These are phyloP conservation scores for Peronospora tabacina DNA, from an alignment of 352 stramenopile genomes.

Conservation along the genomic window DNA sequence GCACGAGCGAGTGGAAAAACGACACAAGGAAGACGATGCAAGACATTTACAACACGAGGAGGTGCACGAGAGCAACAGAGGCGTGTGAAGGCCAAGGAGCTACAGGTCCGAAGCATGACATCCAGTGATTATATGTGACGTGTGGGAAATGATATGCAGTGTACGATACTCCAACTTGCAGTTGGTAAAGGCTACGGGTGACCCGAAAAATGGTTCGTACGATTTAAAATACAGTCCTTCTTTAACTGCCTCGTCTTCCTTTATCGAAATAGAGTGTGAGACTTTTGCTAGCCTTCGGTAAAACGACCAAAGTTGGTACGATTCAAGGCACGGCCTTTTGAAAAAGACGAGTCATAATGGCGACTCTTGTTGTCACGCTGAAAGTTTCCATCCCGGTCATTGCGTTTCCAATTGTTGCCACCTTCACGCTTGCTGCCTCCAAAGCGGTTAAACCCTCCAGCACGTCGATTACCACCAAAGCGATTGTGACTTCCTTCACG, in stretches of 20 bases:
- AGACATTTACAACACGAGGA: not conserved
- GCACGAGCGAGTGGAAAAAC: not conserved
- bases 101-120: conserved; percentile 7
- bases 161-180: conserved; percentile 4
- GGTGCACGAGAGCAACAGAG: conserved; percentile 1
- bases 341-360: conserved; percentile 49
- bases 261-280: not conserved
- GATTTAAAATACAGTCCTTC: conserved; percentile 35
- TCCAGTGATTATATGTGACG: conserved; percentile 3
- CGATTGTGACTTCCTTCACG: conserved; percentile 9
- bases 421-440: conserved; percentile 19
- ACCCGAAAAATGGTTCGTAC: conserved; percentile 14
- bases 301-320: conserved; percentile 29
- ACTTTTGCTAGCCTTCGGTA: conserved; percentile 21
- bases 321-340: conserved; percentile 29
- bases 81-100: conserved; percentile 1
- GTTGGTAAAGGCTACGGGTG: conserved; percentile 13
- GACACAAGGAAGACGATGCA: not conserved
- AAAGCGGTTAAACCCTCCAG: conserved; percentile 22
- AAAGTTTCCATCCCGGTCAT: conserved; percentile 19
- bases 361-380: conserved; percentile 14
- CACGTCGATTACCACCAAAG: conserved; percentile 11
- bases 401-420: conserved; percentile 24
- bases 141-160: conserved; percentile 2
- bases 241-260: conserved; percentile 1